These are phyloP conservation scores for Clonostachys solani DNA, from an alignment of 2,329 filamentous ascomycete species.

Conservation along the genomic window DNA sequence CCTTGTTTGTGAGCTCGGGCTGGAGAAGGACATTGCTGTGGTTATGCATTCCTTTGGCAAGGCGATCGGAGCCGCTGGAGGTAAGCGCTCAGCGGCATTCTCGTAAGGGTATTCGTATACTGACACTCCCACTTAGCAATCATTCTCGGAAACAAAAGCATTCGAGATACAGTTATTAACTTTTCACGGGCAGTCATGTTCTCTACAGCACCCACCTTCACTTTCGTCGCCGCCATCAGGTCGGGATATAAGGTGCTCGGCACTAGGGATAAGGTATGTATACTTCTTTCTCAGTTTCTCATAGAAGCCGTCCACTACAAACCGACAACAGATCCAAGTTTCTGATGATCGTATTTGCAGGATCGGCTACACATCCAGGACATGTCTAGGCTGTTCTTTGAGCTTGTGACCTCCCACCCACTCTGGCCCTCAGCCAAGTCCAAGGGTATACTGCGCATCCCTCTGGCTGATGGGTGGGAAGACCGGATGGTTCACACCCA, in stretches of 20 bases:
- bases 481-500: constrained; percentile 12
- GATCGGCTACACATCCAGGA: constrained; percentile 5
- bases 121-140: constrained; percentile 27
- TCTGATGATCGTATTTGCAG: background rate
- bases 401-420: constrained; percentile 9
- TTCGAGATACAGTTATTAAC: constrained; percentile 65
- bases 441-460: constrained; percentile 13
- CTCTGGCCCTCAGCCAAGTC: constrained; percentile 11
- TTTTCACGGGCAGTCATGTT: constrained; percentile 74
- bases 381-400: constrained; percentile 11
- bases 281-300: background rate
- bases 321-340: too few relatives aligned
- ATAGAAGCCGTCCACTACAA: too few relatives aligned
- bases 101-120: background rate
- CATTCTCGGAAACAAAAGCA: constrained; percentile 24
- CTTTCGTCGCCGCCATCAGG: constrained; percentile 53
- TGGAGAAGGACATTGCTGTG: constrained; percentile 44
- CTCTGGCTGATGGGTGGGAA: constrained; percentile 15
- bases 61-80: constrained; percentile 27
- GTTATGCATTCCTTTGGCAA: constrained; percentile 49
- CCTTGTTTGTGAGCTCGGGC: constrained; percentile 40
- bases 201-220: constrained; percentile 64
- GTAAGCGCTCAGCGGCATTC: background rate
- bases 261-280: too few relatives aligned
- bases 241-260: constrained; percentile 40